Evolutionary conservation across 352 stramenopile genomes (phyloP).

Genomic region (Phytophthora ramorum): DNA sequence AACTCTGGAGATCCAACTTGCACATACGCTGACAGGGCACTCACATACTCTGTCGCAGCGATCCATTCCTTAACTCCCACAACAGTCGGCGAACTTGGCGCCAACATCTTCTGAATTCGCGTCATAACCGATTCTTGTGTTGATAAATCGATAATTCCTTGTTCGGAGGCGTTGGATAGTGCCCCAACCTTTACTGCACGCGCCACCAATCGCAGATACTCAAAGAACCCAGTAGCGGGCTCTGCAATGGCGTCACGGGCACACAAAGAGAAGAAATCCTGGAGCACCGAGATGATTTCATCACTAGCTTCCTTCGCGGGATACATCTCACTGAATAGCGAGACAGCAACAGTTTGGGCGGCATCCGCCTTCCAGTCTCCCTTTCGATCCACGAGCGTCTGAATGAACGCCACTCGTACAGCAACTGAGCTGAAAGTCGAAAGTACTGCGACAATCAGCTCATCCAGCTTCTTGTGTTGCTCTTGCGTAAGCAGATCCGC

Average conservation of each 20-base stretch:
- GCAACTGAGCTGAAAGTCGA: conserved; percentile 27
- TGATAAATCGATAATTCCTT: conserved; percentile 36
- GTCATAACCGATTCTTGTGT: conserved; percentile 39
- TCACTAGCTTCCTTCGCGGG: conserved; percentile 17
- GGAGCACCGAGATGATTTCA: conserved; percentile 23
- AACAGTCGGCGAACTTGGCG: conserved; percentile 36
- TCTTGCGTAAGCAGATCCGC: conserved; percentile 24
- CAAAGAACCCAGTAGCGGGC: conserved; percentile 23
- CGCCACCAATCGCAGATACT: conserved; percentile 34
- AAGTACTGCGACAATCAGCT: conserved; percentile 29
- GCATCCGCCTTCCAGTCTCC: conserved; percentile 34
- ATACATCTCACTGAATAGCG: conserved; percentile 20
- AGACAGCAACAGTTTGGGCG: conserved; percentile 37
- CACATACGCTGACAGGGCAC: conserved; percentile 35
- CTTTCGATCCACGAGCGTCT: conserved; percentile 25
- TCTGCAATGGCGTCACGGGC: conserved; percentile 11
- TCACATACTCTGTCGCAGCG: conserved; percentile 44
- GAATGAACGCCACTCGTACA: conserved; percentile 17
- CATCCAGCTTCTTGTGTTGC: conserved; percentile 42
- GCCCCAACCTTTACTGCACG: conserved; percentile 19
- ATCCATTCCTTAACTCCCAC: conserved; percentile 57
- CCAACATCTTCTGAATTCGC: conserved; percentile 41
- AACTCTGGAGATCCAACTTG: conserved; percentile 33
- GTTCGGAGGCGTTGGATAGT: conserved; percentile 8
- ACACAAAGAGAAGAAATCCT: conserved; percentile 33